Percentiles rank a stretch among this genome's conserved stretches.
Conservation (phyloP, 2,329 filamentous ascomycete species). For the Cercospora zeina region DNA sequence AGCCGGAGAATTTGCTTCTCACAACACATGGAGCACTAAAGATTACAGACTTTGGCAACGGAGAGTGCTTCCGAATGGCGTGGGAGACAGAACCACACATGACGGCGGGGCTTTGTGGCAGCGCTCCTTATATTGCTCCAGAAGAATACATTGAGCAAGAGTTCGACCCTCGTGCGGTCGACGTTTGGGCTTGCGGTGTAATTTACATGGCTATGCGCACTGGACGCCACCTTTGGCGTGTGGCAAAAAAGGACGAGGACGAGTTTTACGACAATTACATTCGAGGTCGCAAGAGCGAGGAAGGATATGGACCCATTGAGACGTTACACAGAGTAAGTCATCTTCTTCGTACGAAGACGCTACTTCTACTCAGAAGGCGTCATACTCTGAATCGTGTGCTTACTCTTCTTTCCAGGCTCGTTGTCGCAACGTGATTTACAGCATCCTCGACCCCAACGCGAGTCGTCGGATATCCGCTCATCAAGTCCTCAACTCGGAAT, state of each 20-base stretch:
- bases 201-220: conserved; percentile 99
- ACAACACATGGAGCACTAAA: conserved; percentile 92
- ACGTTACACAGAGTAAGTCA: conserved; percentile 83
- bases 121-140: conserved; percentile 93
- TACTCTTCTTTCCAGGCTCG: conserved; percentile 64
- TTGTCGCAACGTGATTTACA: conserved; percentile 98
- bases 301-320: conserved; percentile 95
- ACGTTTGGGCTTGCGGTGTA: conserved; percentile 96
- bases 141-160: conserved; percentile 95
- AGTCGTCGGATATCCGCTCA: conserved; percentile 89
- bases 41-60: conserved; percentile 98
- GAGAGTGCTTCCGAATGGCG: conserved; percentile 98
- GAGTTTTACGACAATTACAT: conserved; percentile 96
- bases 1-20: conserved; percentile 92
- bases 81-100: conserved; percentile 99
- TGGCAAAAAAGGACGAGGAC: conserved; percentile 96
- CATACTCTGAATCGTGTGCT: conserved; percentile 11
- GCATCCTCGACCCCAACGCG: conserved; percentile 93
- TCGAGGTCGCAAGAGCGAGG: conserved; percentile 87
- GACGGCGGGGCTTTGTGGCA: conserved; percentile 95
- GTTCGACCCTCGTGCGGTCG: conserved; percentile 95
- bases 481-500: conserved; percentile 96
- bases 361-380: background rate
- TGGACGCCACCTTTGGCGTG: conserved; percentile 89
- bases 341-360: conserved; percentile 5